These are phyloP conservation scores for Chaetothyriales sp. DNA, from an alignment of 2,329 filamentous ascomycete genomes.

Conservation along the genomic window DNA sequence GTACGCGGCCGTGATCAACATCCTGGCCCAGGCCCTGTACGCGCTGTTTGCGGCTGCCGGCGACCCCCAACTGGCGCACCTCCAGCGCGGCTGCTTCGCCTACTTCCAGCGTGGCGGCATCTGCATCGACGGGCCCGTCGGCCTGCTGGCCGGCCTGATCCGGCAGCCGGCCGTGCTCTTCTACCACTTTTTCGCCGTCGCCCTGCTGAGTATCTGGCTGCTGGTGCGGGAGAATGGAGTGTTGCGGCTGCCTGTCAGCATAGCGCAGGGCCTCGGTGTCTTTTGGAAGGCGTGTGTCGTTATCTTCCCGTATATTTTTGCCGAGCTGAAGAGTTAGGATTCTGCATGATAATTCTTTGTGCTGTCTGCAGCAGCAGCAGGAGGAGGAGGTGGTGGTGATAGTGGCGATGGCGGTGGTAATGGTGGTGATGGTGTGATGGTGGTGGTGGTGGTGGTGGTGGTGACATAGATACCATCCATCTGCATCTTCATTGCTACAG, in stretches of 20 bases:
- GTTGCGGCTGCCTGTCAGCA: constrained; percentile 48
- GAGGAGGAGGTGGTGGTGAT: no score
- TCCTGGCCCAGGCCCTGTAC: constrained; percentile 91
- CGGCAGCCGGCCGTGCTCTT: constrained; percentile 64
- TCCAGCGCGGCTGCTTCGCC: constrained; percentile 80
- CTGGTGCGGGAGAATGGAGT: constrained; percentile 38
- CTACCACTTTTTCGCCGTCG: constrained; percentile 90
- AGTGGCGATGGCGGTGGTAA: no score
- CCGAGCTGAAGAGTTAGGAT: constrained; percentile 41
- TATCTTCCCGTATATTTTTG: constrained; percentile 68
- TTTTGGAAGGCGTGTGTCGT: constrained; percentile 71
- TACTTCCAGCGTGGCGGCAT: constrained; percentile 71
- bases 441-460: no score
- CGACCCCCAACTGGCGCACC: constrained; percentile 53
- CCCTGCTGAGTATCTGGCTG: constrained; percentile 72
- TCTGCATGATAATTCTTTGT: no score
- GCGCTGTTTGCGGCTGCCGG: constrained; percentile 69
- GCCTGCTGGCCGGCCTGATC: constrained; percentile 69
- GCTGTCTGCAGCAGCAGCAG: no score
- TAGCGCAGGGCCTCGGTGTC: constrained; percentile 54
- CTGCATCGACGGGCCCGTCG: constrained; percentile 63
- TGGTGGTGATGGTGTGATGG: no score
- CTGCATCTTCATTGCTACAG: not conserved
- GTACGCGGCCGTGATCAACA: constrained; percentile 81
- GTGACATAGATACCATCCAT: not conserved